Evolutionary conservation across 2,329 filamentous ascomycete species (phyloP), one percentile per base, ranked within the genome.

Genomic region (Ophiostoma ulmi): DNA sequence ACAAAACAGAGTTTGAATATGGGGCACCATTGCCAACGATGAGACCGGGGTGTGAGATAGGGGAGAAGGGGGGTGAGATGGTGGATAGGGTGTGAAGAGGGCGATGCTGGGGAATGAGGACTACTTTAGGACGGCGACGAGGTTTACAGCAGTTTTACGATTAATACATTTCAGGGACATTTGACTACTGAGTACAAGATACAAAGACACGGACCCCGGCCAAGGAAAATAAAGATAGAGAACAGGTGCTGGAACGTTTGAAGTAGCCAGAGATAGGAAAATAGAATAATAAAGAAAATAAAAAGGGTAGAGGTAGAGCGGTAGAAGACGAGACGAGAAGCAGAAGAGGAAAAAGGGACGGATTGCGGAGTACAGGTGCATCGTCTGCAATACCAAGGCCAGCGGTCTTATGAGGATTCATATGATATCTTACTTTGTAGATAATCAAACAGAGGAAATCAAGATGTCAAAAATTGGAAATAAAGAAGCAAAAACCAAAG

Each of bases 1-100:
- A 65, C 63, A 65, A 65, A 67, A 68, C 44, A 52, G 35, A 68
- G 41, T 36, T 68, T 36, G 44, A 39, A 68, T 68, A 68, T 58
- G 68, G 39, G 39, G 69, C 31, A 20, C n/a, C 52, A 58, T 20
- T 6, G 35, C 63, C 38, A 55, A 26, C 39, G 38, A 44, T 41
- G 58, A 66, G 63, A 65, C 39, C 31, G 69, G 69, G 69, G 69
- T 48, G 65, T 67, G 65, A 41, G 65, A 65, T 65, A 41, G 63
- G 63, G 63, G 61, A 17, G 61, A 11, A n/a, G 26, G 14, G 63
- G 20, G 20, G 35, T 39, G 20, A 39, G 63, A 26, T 65, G 63
- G 20, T 63, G 58, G 38, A 44, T 3, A 22, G 5, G 52, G 65
- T 38, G 64, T 67, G 64, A 36, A 31, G 38, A 67, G 3, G 10